Percentiles rank a stretch among this genome's conserved stretches.
Evolutionary conservation across 345 rosid genomes (phyloP).

Genomic region (Sapria himalayana): DNA sequence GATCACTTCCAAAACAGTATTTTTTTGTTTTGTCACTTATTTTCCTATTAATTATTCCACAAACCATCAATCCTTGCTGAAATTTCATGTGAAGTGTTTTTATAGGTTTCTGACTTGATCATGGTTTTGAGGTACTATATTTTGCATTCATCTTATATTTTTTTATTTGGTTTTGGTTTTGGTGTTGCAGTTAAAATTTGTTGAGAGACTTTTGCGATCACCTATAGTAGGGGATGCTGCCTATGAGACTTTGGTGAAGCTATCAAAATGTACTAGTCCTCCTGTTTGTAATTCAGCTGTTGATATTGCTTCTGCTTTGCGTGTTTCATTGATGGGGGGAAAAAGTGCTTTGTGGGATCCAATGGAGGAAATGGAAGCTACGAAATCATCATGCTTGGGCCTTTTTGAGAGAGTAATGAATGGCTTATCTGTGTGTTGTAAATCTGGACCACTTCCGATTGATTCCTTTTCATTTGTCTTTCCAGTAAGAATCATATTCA

Average conservation of each 20-base stretch:
- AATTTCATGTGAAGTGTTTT: no score
- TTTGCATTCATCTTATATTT: no score
- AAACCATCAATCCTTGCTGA: no score
- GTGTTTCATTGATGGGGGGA: conserved; percentile 43
- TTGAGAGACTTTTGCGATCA: conserved; percentile 68
- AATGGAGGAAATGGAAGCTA: conserved; percentile 25
- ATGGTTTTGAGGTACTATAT: no score
- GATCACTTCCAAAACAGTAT: no score
- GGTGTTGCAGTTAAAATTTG: conserved; percentile 57
- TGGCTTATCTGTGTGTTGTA: conserved; percentile 57
- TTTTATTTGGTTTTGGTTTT: background rate
- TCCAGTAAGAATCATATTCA: conserved; percentile 48
- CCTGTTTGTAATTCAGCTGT: conserved; percentile 90
- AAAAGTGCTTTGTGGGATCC: conserved; percentile 30
- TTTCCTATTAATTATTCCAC: no score
- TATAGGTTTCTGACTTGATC: no score
- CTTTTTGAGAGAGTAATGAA: conserved; percentile 64
- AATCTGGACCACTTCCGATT: conserved; percentile 85
- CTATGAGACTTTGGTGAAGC: conserved; percentile 65
- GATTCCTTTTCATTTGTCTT: conserved; percentile 85
- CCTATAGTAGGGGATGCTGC: conserved; percentile 62
- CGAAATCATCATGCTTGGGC: conserved; percentile 27
- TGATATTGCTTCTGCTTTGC: conserved; percentile 85
- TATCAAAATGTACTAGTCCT: conserved; percentile 52
- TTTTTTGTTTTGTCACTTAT: no score